Conservation (phyloP, 179 eudicot species). For the Actinidia chinensis region DNA sequence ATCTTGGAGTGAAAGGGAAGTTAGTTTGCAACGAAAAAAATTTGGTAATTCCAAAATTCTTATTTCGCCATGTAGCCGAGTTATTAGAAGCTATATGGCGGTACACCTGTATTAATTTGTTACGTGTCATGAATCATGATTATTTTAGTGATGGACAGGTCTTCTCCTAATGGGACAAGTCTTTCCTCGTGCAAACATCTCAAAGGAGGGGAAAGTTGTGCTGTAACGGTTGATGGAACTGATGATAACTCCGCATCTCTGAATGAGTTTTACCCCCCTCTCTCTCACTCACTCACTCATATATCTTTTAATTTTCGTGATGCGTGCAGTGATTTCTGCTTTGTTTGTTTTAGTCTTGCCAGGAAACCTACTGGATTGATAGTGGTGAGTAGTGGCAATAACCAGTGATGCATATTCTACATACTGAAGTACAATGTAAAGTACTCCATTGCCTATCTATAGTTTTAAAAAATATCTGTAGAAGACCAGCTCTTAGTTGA, state of each 20-base stretch:
- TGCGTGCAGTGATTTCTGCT: too few relatives aligned
- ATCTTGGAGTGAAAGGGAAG: slow-evolving; percentile 69
- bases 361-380: slow-evolving; percentile 98
- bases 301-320: too few relatives aligned
- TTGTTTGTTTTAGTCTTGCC: not conserved
- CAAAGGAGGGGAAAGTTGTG: slow-evolving; percentile 77
- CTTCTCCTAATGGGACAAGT: slow-evolving; percentile 94
- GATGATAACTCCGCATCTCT: slow-evolving; percentile 96
- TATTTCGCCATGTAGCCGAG: too few relatives aligned
- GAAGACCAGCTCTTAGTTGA: not conserved
- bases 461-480: not conserved
- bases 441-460: not conserved
- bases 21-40: slow-evolving; percentile 55
- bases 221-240: slow-evolving; percentile 97
- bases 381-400: slow-evolving; percentile 97
- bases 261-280: slow-evolving; percentile 51
- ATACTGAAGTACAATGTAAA: slow-evolving; percentile 90
- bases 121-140: slow-evolving; percentile 26
- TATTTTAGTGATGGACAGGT: slow-evolving; percentile 91
- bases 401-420: slow-evolving; percentile 93
- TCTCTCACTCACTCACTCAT: not conserved
- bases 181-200: slow-evolving; percentile 86
- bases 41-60: not conserved
- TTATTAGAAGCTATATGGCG: too few relatives aligned
- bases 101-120: not conserved